phyloP scores from a whole-genome alignment of 2,329 filamentous ascomycete species.

The Neobulgaria alba region DNA sequence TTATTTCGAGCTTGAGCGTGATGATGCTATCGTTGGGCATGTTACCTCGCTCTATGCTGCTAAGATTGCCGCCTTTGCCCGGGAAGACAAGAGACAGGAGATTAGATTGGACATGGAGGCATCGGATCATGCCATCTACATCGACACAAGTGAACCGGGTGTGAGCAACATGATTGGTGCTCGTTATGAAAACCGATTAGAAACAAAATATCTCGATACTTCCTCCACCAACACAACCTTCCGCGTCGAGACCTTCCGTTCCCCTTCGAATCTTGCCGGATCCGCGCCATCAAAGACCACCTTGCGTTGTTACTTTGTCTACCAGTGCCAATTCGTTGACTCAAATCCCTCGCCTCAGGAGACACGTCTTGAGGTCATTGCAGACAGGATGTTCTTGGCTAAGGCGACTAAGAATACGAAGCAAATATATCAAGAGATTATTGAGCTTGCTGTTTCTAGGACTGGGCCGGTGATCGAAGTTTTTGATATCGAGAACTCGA shows the following conservation, averaged over 20 bases:
- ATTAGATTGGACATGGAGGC: conserved; percentile 95
- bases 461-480: conserved; percentile 96
- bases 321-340: conserved; percentile 86
- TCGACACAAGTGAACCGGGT: conserved; percentile 91
- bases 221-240: conserved; percentile 63
- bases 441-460: conserved; percentile 72
- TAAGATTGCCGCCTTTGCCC: conserved; percentile 87
- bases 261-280: conserved; percentile 68
- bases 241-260: conserved; percentile 95
- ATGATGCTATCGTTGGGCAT: conserved; percentile 81
- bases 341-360: conserved; percentile 66
- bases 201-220: conserved; percentile 83
- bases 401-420: conserved; percentile 96
- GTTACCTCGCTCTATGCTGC: conserved; percentile 95
- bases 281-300: conserved; percentile 63
- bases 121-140: conserved; percentile 91
- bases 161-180: conserved; percentile 68
- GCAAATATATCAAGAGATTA: conserved; percentile 89
- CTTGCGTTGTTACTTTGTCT: conserved; percentile 96
- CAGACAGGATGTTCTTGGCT: conserved; percentile 86
- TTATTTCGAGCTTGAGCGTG: conserved; percentile 88
- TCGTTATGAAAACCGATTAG: conserved; percentile 88
- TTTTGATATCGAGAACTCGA: conserved; percentile 85
- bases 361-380: conserved; percentile 83
- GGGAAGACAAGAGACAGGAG: conserved; percentile 88